Base-by-base conservation (phyloP, 208 protist genomes). In the Naegleria lovaniensis region DNA sequence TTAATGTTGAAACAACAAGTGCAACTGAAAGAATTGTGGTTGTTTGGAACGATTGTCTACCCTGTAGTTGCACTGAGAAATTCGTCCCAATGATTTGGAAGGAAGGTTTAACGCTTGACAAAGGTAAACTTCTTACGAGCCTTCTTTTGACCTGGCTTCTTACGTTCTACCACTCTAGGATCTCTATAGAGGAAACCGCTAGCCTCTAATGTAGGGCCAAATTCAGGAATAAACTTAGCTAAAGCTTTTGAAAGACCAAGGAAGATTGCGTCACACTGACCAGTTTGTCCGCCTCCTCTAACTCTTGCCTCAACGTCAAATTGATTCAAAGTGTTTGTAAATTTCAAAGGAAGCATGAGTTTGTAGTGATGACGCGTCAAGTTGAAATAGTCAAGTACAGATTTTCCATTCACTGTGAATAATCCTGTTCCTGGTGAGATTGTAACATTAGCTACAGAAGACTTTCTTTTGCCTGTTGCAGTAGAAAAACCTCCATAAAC, bases 111-210 rank as follows among this genome's bases (percentile, higher is more conserved):
- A 40, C 88, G 13, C n/a, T 76, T 90, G 25, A 90, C 88, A 0
- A 25, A 90, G 29, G 13, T 25, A 16, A 76, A 59, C 38, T 38
- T 67, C 9, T 58, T 76, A 40, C 88, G 19, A 22, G 88, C 88
- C 48, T 90, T 90, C 29, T 11, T n/a, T 36, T 39, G 51, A 90
- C 88, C 88, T n/a, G 25, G 25, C 22, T 90, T 90, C 48, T 90
- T 90, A 58, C 88, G 48, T 76, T 90, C 88, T 0, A 90, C 88
- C 0, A 33, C 6, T 76, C 88, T 51, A 19, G 11, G 38, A 58
- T 90, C 88, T 76, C 13, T 39, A 22, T 7, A 59, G 15, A 90
- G 38, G 13, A 90, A 39, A 39, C 22, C 16, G 19, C 5, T 33
- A 0, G 16, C n/a, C 38, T 15, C 22, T 36, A 58, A 58, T 16